Evolutionary conservation across 164 flowering plant genomes (phyloP).

Genomic region (Amborella trichopoda): DNA sequence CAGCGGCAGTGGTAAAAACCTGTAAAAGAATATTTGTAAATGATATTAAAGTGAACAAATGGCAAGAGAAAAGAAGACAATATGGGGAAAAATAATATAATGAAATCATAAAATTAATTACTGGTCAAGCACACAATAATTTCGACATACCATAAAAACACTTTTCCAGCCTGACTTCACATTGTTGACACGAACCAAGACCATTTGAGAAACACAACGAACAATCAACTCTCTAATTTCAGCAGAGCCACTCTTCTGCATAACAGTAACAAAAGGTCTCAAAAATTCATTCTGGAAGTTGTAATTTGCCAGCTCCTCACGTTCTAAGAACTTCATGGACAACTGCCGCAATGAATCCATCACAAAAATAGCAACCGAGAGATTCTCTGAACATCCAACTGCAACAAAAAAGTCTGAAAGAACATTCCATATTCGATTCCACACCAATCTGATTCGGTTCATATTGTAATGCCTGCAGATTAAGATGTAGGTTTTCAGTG

Average conservation of each 20-base stretch:
- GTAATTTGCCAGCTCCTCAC: slow-evolving; percentile 96
- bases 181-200: slow-evolving; percentile 90
- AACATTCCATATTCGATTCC: slow-evolving; percentile 98
- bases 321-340: slow-evolving; percentile 95
- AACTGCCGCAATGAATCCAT: slow-evolving; percentile 98
- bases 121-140: slow-evolving; percentile 2
- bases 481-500: no score
- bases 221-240: slow-evolving; percentile 94
- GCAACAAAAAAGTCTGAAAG: slow-evolving; percentile 94
- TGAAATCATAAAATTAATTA: no score
- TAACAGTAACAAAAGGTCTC: slow-evolving; percentile 90
- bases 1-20: slow-evolving; percentile 96
- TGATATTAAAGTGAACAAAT: neutral
- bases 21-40: slow-evolving; percentile 24
- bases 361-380: slow-evolving; percentile 93
- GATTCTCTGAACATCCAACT: slow-evolving; percentile 93
- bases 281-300: slow-evolving; percentile 97
- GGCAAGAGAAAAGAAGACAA: neutral
- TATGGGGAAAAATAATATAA: neutral
- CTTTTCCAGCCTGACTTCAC: slow-evolving; percentile 99
- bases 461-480: slow-evolving; percentile 94
- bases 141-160: slow-evolving; percentile 72
- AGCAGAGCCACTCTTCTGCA: slow-evolving; percentile 84
- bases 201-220: slow-evolving; percentile 99
- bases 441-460: slow-evolving; percentile 96